Conservation (phyloP, 345 rosid species). For the Pelargonium nanum region DNA sequence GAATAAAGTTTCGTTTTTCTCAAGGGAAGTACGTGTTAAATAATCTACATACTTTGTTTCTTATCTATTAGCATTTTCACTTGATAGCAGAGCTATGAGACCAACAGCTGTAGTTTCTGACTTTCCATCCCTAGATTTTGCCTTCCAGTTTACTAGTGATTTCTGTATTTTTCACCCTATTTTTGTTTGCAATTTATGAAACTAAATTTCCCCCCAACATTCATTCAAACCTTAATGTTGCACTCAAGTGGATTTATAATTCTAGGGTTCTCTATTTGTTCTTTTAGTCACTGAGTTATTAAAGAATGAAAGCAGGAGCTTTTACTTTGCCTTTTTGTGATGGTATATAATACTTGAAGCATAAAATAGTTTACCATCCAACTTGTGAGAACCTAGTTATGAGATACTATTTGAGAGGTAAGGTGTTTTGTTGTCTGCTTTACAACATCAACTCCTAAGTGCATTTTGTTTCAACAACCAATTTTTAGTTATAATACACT, state of each 20-base stretch:
- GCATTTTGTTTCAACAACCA: not conserved
- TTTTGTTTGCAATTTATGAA: not conserved
- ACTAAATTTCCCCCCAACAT: not conserved
- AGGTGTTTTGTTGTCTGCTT: no score
- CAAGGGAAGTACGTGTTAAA: not conserved
- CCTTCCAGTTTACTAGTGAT: not conserved
- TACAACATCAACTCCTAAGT: not conserved
- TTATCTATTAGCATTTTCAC: not conserved
- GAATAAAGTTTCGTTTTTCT: no score
- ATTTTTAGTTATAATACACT: no score
- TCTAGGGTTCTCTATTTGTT: no score
- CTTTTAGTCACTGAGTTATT: no score
- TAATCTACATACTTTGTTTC: not conserved
- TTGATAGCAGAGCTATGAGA: not conserved
- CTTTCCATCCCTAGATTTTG: not conserved
- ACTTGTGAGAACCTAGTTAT: not conserved
- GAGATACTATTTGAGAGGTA: no score
- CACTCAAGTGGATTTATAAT: no score
- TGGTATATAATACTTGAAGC: not conserved
- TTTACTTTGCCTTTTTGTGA: no score
- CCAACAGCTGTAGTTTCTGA: not conserved
- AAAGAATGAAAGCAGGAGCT: no score
- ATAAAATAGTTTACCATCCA: not conserved
- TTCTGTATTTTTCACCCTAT: not conserved
- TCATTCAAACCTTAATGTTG: no score